phyloP scores from a whole-genome alignment of 805 yeast genomes.

The Ogataea trehaloabstinens region DNA sequence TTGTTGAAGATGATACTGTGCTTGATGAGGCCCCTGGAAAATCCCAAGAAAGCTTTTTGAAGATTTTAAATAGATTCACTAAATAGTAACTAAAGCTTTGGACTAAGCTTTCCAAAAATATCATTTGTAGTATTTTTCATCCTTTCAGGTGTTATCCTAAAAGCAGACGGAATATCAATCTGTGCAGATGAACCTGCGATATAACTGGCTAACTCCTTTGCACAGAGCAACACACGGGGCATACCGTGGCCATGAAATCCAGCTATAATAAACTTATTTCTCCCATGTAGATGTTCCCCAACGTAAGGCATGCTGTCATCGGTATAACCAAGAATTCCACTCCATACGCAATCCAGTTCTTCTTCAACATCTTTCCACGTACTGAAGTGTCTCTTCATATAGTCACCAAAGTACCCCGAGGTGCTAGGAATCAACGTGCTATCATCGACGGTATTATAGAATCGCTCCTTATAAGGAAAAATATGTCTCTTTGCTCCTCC shows the following conservation, averaged over 20 bases:
- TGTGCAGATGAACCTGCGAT: constrained; percentile 1
- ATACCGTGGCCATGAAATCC: constrained; percentile 51
- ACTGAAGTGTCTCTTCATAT: constrained; percentile 30
- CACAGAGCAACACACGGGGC: constrained; percentile 42
- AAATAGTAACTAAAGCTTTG: no score
- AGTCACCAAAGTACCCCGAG: constrained; percentile 22
- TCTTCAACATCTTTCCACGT: constrained; percentile 30
- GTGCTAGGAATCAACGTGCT: constrained; percentile 28
- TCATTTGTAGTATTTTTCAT: constrained; percentile 9
- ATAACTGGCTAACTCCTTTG: no score
- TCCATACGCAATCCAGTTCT: constrained; percentile 34
- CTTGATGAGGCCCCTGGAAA: constrained; percentile 52
- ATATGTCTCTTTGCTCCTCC: constrained; percentile 33
- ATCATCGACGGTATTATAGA: constrained; percentile 37
- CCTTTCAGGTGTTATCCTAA: constrained; percentile 10
- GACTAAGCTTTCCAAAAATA: constrained; percentile 13
- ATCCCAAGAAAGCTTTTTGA: no score
- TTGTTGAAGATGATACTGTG: constrained; percentile 46
- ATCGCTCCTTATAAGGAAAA: constrained; percentile 22
- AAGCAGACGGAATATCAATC: constrained; percentile 12
- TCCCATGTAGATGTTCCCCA: constrained; percentile 37
- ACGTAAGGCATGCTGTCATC: constrained; percentile 39
- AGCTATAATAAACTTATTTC: constrained; percentile 33
- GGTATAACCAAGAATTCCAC: constrained; percentile 45
- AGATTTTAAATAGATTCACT: no score